These are phyloP conservation scores for Lomentospora prolificans DNA, from an alignment of 2,329 filamentous ascomycete genomes.

Conservation along the genomic window DNA sequence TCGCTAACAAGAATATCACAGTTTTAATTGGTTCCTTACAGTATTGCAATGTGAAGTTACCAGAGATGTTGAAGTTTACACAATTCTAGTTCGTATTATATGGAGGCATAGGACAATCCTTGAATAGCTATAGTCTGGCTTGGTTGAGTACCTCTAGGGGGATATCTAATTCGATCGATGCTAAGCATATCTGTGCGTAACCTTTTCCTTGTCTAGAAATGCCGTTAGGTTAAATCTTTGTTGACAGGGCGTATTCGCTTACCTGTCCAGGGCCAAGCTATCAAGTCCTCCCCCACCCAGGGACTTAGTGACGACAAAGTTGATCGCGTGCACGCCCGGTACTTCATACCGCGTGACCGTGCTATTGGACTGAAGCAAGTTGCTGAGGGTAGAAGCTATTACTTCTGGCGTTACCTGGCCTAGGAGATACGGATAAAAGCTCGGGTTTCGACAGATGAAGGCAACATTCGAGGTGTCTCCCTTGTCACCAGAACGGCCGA, in stretches of 20 bases:
- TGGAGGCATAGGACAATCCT: too few relatives aligned
- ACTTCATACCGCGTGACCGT: conserved; percentile 7
- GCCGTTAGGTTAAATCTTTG: not conserved
- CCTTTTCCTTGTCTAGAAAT: conserved; percentile 6
- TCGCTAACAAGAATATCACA: too few relatives aligned
- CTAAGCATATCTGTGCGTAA: conserved; percentile 7
- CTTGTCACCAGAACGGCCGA: conserved; percentile 7
- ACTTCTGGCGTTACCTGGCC: conserved; percentile 5
- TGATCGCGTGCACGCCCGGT: conserved; percentile 4
- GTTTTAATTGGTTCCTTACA: too few relatives aligned
- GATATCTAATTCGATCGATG: conserved; percentile 1
- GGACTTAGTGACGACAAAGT: conserved; percentile 7
- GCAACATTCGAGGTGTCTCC: conserved; percentile 7
- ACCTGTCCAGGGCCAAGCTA: conserved; percentile 6
- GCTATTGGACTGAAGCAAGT: conserved; percentile 1
- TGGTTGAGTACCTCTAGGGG: not conserved
- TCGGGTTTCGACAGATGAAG: conserved; percentile 2
- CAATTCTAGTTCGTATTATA: too few relatives aligned
- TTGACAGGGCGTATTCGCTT: not conserved
- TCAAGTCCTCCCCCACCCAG: conserved; percentile 7
- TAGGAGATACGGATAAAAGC: not conserved
- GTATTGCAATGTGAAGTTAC: too few relatives aligned
- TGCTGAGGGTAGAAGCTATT: not conserved
- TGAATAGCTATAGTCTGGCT: not conserved
- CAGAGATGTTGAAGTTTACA: too few relatives aligned